Conservation (phyloP, 140 eudicot species). For the Anethum foeniculum region DNA sequence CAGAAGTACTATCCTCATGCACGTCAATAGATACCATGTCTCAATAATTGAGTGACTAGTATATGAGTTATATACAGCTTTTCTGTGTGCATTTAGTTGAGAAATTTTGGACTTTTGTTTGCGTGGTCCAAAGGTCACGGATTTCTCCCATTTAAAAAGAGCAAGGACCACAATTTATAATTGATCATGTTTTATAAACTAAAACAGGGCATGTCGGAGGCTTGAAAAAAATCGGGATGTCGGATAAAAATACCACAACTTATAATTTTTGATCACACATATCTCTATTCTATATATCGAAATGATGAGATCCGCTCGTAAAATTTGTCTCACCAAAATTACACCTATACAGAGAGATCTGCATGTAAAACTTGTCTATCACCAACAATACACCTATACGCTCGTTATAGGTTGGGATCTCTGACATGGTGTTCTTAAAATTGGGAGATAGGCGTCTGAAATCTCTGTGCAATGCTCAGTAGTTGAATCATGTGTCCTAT, state of each 20-base stretch:
- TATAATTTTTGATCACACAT: too few species aligned
- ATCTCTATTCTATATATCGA: too few species aligned
- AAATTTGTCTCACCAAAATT: not conserved
- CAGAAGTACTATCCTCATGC: constrained; percentile 2
- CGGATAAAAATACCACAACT: too few species aligned
- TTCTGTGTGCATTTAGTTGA: not conserved
- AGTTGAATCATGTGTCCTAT: not conserved
- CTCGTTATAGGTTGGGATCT: not conserved
- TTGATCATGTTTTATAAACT: too few species aligned
- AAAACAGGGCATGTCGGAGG: too few species aligned
- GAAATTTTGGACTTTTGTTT: not conserved
- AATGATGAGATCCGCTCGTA: not conserved
- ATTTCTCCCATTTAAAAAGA: not conserved
- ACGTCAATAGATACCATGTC: not conserved
- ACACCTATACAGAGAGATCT: too few species aligned
- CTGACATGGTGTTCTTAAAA: not conserved
- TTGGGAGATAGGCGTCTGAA: not conserved
- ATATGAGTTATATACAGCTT: not conserved
- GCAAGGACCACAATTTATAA: too few species aligned
- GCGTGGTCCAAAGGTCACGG: not conserved
- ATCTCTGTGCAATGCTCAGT: not conserved
- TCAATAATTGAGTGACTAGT: not conserved
- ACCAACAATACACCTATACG: not conserved
- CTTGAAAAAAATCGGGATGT: too few species aligned
- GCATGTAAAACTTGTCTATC: not conserved